These are phyloP conservation scores for Arthrobotrys iridis DNA, from an alignment of 2,329 filamentous ascomycete species.

Conservation along the genomic window DNA sequence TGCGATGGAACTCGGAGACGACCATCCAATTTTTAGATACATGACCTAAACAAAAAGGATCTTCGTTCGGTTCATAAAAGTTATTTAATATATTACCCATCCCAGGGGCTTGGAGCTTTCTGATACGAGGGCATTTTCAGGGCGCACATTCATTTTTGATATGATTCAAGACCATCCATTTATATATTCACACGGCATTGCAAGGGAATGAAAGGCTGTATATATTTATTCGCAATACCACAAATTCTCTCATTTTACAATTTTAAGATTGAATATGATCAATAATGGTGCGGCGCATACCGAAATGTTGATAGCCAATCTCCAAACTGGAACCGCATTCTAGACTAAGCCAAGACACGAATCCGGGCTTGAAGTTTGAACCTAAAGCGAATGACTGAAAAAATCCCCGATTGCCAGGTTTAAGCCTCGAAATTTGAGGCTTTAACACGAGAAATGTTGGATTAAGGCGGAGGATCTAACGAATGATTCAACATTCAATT, in stretches of 20 bases:
- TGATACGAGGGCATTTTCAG: conserved; percentile 34
- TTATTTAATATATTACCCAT: conserved; percentile 6
- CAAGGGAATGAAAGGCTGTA: not conserved
- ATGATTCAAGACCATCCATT: not conserved
- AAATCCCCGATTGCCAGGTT: not conserved
- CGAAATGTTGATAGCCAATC: too few relatives aligned
- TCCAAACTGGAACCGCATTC: too few relatives aligned
- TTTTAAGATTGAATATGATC: too few relatives aligned
- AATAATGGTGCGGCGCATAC: too few relatives aligned
- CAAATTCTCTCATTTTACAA: not conserved
- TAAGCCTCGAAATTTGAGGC: not conserved
- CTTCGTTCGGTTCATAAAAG: not conserved
- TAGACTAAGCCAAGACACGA: too few relatives aligned
- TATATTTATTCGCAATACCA: not conserved
- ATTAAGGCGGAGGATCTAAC: not conserved
- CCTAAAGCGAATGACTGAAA: too few relatives aligned
- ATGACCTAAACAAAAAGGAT: conserved; percentile 63
- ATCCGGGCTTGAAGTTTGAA: not conserved
- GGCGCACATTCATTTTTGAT: conserved; percentile 48
- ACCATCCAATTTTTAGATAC: conserved; percentile 71
- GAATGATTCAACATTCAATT: too few relatives aligned
- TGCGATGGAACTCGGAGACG: conserved; percentile 70
- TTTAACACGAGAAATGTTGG: not conserved
- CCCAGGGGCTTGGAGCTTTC: not conserved
- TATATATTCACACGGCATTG: not conserved